Evolutionary conservation across 176 grass and related monocot species (phyloP), one percentile per base, ranked within the genome.

Genomic region (Cenchrus americanus): DNA sequence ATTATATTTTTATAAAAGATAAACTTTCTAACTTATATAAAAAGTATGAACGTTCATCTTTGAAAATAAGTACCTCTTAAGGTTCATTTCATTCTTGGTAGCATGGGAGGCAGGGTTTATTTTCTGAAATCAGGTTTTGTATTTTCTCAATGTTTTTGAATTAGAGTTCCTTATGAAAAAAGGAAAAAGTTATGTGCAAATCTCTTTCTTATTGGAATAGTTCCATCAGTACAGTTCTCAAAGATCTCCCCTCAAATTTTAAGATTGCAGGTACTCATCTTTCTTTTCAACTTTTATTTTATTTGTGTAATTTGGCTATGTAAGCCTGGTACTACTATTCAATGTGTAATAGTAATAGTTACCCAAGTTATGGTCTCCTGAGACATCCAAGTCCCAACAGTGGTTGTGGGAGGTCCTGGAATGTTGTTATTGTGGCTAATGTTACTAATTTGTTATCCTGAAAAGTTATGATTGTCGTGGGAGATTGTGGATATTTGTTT

Each of bases 161-260:
- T 21, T 21, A 5, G 19, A 55, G 26, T 37, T 40, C 37, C 10
- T n/a, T 37, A 13, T n/a, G 34, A 19, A 54, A 74, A 75, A 7
- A 34, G 46, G 0, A 21, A 21, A 55, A 37, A 13, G 9, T 13
- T 75, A n/a, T 55, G 26, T 40, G 50, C 50, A 55, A 52, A 19
- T 8, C 3, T 32, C 40, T 69, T 59, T 82, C 27, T 49, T 62
- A 18, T 37, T 23, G 66, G 8, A 26, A 63, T 41, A 15, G 54
- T 50, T 17, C 54, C 13, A 24, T 83, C 24, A 34, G 44, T 83
- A 65, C 47, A 40, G 44, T 83, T 69, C 37, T 69, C 34, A 68
- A 68, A 42, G 3, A 69, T 55, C 10, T 43, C 21, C 6, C 27
- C 13, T 69, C 27, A 55, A 23, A 19, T 41, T 80, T 53, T 52